These are phyloP conservation scores for Telfairia occidentalis DNA, from an alignment of 331 rosid species.

Conservation along the genomic window DNA sequence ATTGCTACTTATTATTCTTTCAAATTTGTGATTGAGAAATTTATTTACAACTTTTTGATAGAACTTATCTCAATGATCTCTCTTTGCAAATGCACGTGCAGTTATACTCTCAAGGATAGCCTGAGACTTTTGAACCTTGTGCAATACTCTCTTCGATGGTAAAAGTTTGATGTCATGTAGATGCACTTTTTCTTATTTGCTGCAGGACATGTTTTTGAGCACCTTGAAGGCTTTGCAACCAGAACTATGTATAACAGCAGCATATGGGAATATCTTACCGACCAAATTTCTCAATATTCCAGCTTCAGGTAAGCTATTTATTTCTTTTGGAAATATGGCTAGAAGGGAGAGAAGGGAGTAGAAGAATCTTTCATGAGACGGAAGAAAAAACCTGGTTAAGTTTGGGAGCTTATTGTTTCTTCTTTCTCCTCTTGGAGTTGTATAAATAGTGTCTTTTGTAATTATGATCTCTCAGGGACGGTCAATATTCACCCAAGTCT, in stretches of 20 bases:
- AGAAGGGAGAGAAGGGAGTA: background rate
- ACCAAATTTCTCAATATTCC: slow-evolving; percentile 70
- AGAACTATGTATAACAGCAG: slow-evolving; percentile 75
- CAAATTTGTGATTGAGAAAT: background rate
- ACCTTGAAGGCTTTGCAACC: slow-evolving; percentile 63
- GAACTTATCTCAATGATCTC: background rate
- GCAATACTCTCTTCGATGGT: background rate
- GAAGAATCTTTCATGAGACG: background rate
- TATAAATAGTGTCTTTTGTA: background rate
- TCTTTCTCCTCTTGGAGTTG: background rate
- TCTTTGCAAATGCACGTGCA: background rate
- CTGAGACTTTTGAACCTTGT: background rate
- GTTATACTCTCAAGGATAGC: background rate
- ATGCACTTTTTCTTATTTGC: slow-evolving; percentile 10
- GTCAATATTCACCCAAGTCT: slow-evolving; percentile 90
- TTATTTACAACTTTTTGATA: background rate
- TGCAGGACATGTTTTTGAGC: slow-evolving; percentile 68
- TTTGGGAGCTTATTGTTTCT: background rate
- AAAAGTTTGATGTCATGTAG: background rate
- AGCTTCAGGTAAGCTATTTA: slow-evolving; percentile 34
- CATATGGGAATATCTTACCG: slow-evolving; percentile 87
- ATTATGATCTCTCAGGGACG: slow-evolving; percentile 41
- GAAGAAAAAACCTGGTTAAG: background rate
- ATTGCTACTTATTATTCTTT: background rate
- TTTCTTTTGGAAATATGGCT: background rate